Conservation (phyloP, 371 early-diverging fungal species). For the Nematocida major region DNA sequence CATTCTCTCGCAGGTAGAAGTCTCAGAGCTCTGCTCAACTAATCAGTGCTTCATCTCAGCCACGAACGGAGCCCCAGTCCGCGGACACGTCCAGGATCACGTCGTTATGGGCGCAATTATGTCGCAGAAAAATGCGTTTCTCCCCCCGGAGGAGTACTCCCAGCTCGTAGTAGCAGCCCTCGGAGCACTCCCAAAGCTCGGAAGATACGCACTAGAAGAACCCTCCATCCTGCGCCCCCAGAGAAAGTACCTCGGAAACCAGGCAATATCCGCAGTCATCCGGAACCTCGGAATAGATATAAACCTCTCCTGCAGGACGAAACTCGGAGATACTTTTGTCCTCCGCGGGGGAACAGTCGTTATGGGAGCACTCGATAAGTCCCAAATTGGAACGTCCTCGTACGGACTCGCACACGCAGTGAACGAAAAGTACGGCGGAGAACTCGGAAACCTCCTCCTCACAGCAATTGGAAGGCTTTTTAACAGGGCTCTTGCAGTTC, state of each 20-base stretch:
- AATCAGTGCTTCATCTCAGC: conserved; percentile 93
- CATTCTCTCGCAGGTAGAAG: conserved; percentile 87
- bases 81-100: conserved; percentile 98
- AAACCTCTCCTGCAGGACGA: conserved; percentile 76
- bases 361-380: conserved; percentile 89
- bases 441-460: conserved; percentile 79
- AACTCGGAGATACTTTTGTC: conserved; percentile 73
- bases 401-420: conserved; percentile 88
- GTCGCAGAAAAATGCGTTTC: conserved; percentile 79
- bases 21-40: conserved; percentile 80
- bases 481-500: conserved; percentile 76
- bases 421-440: conserved; percentile 87
- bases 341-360: conserved; percentile 77
- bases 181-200: conserved; percentile 54
- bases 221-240: conserved; percentile 69
- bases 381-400: conserved; percentile 84
- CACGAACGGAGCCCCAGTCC: conserved; percentile 89
- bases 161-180: conserved; percentile 79
- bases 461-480: conserved; percentile 84
- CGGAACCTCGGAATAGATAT: conserved; percentile 66
- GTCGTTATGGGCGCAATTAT: conserved; percentile 89
- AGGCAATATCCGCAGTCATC: conserved; percentile 67
- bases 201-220: conserved; percentile 30
- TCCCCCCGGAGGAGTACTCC: conserved; percentile 79
- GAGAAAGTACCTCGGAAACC: conserved; percentile 91